Evolutionary conservation across 345 rosid species (phyloP).

Genomic region (Populus deltoides): DNA sequence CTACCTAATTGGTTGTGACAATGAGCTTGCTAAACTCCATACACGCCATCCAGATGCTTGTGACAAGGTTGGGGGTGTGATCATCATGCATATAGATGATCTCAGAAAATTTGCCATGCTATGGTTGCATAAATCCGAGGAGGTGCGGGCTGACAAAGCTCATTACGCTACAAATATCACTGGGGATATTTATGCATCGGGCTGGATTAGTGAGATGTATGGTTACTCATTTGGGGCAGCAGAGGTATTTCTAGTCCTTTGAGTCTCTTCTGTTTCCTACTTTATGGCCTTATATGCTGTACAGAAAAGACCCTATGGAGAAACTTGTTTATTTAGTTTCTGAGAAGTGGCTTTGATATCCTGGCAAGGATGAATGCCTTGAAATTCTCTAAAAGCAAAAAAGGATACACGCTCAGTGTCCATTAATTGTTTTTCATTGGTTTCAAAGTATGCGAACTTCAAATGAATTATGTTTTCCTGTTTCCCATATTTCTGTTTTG

Average conservation of each 20-base stretch:
- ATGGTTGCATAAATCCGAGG: constrained; percentile 96
- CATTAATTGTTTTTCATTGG: not conserved
- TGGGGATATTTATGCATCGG: constrained; percentile 84
- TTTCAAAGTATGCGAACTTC: not conserved
- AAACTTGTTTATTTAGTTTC: not conserved
- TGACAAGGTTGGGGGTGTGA: constrained; percentile 98
- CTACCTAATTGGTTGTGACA: constrained; percentile 93
- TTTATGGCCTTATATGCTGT: not conserved
- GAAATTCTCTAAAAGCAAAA: too few relatives aligned
- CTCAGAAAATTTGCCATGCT: constrained; percentile 79
- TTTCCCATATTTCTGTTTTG: not conserved
- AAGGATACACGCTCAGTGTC: not conserved
- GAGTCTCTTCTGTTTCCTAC: not conserved
- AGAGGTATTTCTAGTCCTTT: constrained; percentile 52
- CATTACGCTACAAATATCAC: constrained; percentile 87
- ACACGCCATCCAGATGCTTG: constrained; percentile 89
- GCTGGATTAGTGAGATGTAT: constrained; percentile 99
- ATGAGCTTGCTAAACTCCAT: constrained; percentile 89
- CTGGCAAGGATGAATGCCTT: not conserved
- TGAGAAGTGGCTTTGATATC: not conserved
- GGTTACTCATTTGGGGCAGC: constrained; percentile 99
- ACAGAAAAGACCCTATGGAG: not conserved
- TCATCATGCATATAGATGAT: constrained; percentile 95
- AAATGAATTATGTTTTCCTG: not conserved
- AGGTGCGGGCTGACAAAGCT: constrained; percentile 92